Evolutionary conservation across 108 stramenopile species (phyloP), one percentile per base, ranked within the genome.

Genomic region (Cylindrotheca fusiformis): DNA sequence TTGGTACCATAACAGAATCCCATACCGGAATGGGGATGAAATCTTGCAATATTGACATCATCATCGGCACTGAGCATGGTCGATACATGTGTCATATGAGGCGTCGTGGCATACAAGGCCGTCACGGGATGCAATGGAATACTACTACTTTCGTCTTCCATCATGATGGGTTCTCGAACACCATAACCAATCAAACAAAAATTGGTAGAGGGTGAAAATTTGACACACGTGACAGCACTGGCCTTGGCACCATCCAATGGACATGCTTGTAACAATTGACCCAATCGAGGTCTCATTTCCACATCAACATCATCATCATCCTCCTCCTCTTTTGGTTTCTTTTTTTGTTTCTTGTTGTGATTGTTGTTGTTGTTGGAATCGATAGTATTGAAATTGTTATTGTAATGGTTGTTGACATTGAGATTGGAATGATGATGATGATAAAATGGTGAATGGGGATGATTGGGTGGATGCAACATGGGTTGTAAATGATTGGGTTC

Each of bases 1-100:
- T 95, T 96, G 24, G 97, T 97, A 8, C 97, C 97, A 72, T 97
- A 97, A 24, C 95, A 91, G 67, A 96, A 94, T n/a, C 97, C 97
- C 68, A 85, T 73, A 8, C 96, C 97, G 48, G 93, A 89, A 55
- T 86, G 78, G 4, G 97, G 97, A 74, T 98, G 97, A 68, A 98
- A 98, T 52, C 94, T 75, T 22, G 96, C 95, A 72, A 97, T 97
- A 50, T 98, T 98, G 25, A 98, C 96, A 77, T 97, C 97, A 52
- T 97, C 97, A 21, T 93, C 90, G 4, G 64, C 80, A 47, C 83
- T 81, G 0, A 85, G 75, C 63, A 93, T 79, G 33, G 86, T 93
- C 30, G 80, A 84, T 0, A 91, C 78, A 32, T 94, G 89, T 4
- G 71, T 54, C 88, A 90, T 90, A 21, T 80, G 79, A 30, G 77